Evolutionary conservation across 2,329 filamentous ascomycete genomes (phyloP), one percentile per base, ranked within the genome.

Genomic region (Penicillium sp.): DNA sequence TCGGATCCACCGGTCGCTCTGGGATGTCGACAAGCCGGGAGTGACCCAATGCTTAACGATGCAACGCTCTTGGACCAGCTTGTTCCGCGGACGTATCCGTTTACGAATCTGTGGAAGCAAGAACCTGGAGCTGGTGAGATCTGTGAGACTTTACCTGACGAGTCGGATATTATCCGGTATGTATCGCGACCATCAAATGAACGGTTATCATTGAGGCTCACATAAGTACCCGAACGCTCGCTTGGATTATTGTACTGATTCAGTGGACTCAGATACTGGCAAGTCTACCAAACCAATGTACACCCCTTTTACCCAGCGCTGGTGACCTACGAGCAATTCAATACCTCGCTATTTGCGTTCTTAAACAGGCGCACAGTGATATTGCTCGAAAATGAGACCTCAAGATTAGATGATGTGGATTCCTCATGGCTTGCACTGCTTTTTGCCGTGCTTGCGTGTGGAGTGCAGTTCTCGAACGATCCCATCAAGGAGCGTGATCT

Each of bases 391-490:
- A 46, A 34, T 10, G 29, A 32, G 18, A 9, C 26, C 18, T 34
- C 31, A 9, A 31, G 32, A 22, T 46, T 46, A 22, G 44, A 46
- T 34, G 44, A 46, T 7, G 20, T 22, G 44, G 44, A 64, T 54
- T 39, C 53, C 10, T 66, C 64, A 10, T 66, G 63, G 63, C 39
- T 66, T 26, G 63, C 64, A 11, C 37, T 66, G 7, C 42, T 66
- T 26, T 66, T 66, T 47, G 63, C 63, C 9, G 59, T 66, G 1
- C 35, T 66, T 38, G 64, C 64, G 10, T 64, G 61, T 40, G 64
- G 64, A 7, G 63, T 62, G 44, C 63, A 66, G 31, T 65, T 67
- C 35, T 59, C 63, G 2, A 48, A 66, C 58, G 63, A 67, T 54
- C 61, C 58, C 5, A 57, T 63, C 11, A 60, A 66, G 35, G 61